Conservation (phyloP, 129 eudicot species). For the Mikania micrantha region DNA sequence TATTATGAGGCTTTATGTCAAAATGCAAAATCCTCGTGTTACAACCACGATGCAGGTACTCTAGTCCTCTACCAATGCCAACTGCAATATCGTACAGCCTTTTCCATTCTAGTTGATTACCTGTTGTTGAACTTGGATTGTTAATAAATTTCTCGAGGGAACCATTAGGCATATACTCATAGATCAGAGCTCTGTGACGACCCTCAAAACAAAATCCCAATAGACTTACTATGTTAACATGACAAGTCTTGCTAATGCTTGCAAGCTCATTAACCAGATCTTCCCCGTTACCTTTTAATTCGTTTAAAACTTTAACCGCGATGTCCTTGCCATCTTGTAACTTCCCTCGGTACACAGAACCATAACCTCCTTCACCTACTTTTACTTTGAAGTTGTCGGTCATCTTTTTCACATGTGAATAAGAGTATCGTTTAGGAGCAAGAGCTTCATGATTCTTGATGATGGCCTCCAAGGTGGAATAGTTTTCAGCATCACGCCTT, state of each 20-base stretch:
- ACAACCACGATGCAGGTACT: constrained; percentile 31
- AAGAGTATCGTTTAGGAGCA: constrained; percentile 39
- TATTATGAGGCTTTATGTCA: constrained; percentile 29
- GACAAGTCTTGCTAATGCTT: constrained; percentile 41
- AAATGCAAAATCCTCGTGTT: constrained; percentile 26
- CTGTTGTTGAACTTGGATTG: not conserved
- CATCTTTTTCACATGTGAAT: constrained; percentile 31
- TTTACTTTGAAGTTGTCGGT: constrained; percentile 33
- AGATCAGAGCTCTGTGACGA: constrained; percentile 25
- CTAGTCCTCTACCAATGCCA: constrained; percentile 28
- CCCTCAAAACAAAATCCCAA: constrained; percentile 46
- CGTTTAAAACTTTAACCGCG: constrained; percentile 46
- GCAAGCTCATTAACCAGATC: constrained; percentile 49
- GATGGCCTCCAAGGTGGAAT: constrained; percentile 24
- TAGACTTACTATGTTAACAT: constrained; percentile 42
- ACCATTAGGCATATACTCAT: constrained; percentile 27
- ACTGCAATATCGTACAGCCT: constrained; percentile 12
- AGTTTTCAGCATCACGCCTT: not conserved
- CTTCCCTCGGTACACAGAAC: constrained; percentile 41
- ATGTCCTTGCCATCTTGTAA: constrained; percentile 31
- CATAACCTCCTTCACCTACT: constrained; percentile 50
- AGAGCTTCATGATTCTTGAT: constrained; percentile 28
- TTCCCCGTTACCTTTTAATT: constrained; percentile 34
- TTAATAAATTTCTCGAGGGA: constrained; percentile 20
- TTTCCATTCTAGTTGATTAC: constrained; percentile 13